Evolutionary conservation across 2,329 filamentous ascomycete species (phyloP).

Genomic region (Grosmannia serpens): DNA sequence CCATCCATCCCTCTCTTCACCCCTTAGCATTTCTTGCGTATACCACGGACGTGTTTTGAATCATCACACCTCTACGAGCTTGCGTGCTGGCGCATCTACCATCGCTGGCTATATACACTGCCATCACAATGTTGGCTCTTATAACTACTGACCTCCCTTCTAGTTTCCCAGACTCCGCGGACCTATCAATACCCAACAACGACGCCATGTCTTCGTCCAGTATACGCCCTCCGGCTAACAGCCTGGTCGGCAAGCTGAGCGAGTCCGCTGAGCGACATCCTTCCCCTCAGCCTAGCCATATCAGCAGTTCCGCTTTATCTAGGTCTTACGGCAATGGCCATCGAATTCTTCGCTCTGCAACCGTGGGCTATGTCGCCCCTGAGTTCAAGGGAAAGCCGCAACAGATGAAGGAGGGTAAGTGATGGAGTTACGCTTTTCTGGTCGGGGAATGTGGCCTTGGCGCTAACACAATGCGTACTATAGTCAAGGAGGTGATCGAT

Average conservation of each 20-base stretch:
- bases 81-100: neutral
- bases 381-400: slow-evolving; percentile 86
- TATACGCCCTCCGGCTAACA: slow-evolving; percentile 13
- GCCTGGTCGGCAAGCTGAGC: slow-evolving; percentile 18
- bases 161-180: slow-evolving; percentile 23
- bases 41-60: neutral
- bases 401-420: slow-evolving; percentile 72
- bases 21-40: neutral
- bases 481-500: slow-evolving; percentile 74
- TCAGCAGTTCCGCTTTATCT: slow-evolving; percentile 55
- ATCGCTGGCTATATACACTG: neutral
- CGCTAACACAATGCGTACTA: neutral
- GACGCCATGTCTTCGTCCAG: slow-evolving; percentile 18
- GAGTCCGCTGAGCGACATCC: slow-evolving; percentile 49
- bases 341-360: slow-evolving; percentile 72
- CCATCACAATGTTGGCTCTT: slow-evolving; percentile 17
- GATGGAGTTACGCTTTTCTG: neutral
- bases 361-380: slow-evolving; percentile 87
- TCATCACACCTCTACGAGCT: neutral
- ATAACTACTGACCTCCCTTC: slow-evolving; percentile 20
- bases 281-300: slow-evolving; percentile 79
- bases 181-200: slow-evolving; percentile 19
- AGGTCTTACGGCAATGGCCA: slow-evolving; percentile 48
- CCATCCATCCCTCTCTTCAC: neutral
- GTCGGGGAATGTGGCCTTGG: neutral